Percentiles rank a stretch among this genome's conserved stretches.
These are phyloP conservation scores for Yarrowia divulgata DNA, from an alignment of 805 yeast genomes.

Conservation along the genomic window DNA sequence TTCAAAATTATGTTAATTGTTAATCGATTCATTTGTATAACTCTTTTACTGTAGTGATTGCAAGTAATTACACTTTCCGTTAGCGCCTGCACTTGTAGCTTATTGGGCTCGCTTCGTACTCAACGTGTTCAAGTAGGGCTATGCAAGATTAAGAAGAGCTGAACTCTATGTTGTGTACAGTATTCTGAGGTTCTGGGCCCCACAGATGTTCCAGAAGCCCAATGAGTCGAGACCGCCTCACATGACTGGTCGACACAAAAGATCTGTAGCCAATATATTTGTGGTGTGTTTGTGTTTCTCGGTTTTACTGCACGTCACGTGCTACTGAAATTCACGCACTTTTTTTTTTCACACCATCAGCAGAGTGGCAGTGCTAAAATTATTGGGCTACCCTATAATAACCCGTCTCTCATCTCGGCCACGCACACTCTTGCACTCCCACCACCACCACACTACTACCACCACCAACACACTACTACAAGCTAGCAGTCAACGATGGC, in stretches of 20 bases:
- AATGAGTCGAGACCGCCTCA: too few species aligned
- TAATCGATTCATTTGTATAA: conserved; percentile 6
- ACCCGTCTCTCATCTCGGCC: not conserved
- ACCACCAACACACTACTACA: not conserved
- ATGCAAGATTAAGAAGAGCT: conserved; percentile 6
- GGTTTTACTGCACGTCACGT: not conserved
- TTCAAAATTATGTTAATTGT: conserved; percentile 2
- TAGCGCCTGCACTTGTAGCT: not conserved
- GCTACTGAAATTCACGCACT: not conserved
- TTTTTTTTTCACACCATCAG: not conserved
- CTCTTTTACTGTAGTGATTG: not conserved
- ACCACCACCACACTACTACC: not conserved
- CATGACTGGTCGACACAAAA: not conserved
- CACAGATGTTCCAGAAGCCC: not conserved
- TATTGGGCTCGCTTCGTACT: not conserved
- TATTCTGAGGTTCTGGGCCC: not conserved
- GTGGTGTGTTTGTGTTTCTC: not conserved
- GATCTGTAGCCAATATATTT: not conserved
- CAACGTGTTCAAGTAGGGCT: not conserved
- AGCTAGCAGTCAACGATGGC: conserved; percentile 10
- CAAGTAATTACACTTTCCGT: too few species aligned
- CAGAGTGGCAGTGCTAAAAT: conserved; percentile 35
- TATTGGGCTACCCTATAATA: conserved; percentile 9
- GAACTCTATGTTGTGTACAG: not conserved
- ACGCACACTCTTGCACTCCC: conserved; percentile 5